Evolutionary conservation across 1,284 basidiomycete genomes (phyloP), one percentile per base, ranked within the genome.

Genomic region (Trametes sp.): DNA sequence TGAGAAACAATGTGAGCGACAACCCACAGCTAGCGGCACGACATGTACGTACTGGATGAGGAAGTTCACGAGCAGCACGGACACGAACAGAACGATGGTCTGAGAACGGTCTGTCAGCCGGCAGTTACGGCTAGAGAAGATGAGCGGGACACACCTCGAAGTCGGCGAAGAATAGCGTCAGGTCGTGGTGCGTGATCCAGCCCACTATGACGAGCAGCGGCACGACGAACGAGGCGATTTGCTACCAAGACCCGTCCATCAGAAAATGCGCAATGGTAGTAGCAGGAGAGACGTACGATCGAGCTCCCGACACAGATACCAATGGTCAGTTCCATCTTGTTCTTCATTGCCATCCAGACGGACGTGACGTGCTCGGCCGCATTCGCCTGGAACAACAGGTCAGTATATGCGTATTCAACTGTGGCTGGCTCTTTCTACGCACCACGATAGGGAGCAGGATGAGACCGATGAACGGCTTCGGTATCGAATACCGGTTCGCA

Each of bases 301-400:
- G 91, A 93, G 65, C 90, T 93, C 14, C 96, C 96, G 57, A 98
- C 91, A 60, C 93, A 93, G 63, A 98, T 94, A 3, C 90, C 90
- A 65, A 98, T 93, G 0, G 93, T 90, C 35, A 95, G 80, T 73
- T 94, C 92, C 88, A 94, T 95, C 73, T 93, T 91, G 66, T 86
- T 83, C 77, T 94, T 95, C 82, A 91, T 82, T 0, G 94, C 94
- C 94, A 96, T 96, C 90, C 92, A 95, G 4, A 96, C 86, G 8
- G 91, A 88, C 0, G 93, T 95, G 38, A 89, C 86, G 69, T 91
- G 89, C 72, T 92, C 94, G 19, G 93, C 92, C 13, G 92, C 89
- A 72, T 93, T 93, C 2, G 87, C 85, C 86, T 89, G 29, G 24
- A 41, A 3, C 4, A 21, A 24, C 10, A 19, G 19, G 44, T 53